These are phyloP conservation scores for Kurtzmaniella quercitrusa DNA, from an alignment of 1,139 yeast species.

Conservation along the genomic window DNA sequence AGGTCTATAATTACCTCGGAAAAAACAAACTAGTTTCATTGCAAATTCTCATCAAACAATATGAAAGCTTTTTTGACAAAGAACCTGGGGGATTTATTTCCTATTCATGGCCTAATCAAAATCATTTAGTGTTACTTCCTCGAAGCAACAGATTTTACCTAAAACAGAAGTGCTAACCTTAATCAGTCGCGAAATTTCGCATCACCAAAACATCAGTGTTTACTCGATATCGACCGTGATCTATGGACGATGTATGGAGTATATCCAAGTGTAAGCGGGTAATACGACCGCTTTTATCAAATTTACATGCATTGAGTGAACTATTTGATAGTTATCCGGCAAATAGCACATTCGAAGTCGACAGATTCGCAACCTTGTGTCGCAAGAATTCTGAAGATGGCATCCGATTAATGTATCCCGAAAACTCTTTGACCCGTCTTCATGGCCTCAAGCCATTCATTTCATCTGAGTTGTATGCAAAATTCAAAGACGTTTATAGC, in stretches of 20 bases:
- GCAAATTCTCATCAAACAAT: too few species aligned
- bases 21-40: too few species aligned
- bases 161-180: not conserved
- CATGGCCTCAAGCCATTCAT: slow-evolving; percentile 22
- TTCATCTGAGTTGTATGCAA: slow-evolving; percentile 22
- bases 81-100: too few species aligned
- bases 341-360: slow-evolving; percentile 13
- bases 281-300: slow-evolving; percentile 34
- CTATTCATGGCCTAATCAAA: too few species aligned
- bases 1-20: too few species aligned
- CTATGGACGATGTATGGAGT: slow-evolving; percentile 4
- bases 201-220: not conserved
- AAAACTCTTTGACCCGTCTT: slow-evolving; percentile 23
- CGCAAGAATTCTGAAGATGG: not conserved
- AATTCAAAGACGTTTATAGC: slow-evolving; percentile 28
- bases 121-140: too few species aligned
- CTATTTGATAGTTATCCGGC: slow-evolving; percentile 21
- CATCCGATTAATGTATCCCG: slow-evolving; percentile 15
- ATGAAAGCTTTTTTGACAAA: too few species aligned
- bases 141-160: too few species aligned
- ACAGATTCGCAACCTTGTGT: not conserved
- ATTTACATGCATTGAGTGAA: slow-evolving; percentile 32
- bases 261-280: slow-evolving; percentile 29
- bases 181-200: not conserved
- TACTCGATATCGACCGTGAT: not conserved